phyloP scores from a whole-genome alignment of 345 rosid species.

The Zanthoxylum bungeanum region DNA sequence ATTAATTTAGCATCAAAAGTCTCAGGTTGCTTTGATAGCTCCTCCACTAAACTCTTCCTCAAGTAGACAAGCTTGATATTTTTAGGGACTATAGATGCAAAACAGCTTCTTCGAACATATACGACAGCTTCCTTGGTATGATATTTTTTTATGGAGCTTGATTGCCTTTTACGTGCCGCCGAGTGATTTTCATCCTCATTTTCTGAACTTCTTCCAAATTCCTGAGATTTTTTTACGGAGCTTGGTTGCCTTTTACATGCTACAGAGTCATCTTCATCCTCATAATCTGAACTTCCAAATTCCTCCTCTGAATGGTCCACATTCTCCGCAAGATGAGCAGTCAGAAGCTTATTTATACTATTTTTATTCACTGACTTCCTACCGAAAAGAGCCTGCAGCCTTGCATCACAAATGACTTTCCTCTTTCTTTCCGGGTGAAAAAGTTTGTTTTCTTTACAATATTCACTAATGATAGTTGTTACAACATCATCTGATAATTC shows the following conservation, averaged over 20 bases:
- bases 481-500: constrained; percentile 37
- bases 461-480: constrained; percentile 21
- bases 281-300: constrained; percentile 5
- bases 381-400: constrained; percentile 35
- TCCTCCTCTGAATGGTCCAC: constrained; percentile 29
- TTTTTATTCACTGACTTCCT: constrained; percentile 38
- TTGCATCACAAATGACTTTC: constrained; percentile 43
- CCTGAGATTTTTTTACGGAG: constrained; percentile 13
- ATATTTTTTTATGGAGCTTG: constrained; percentile 11
- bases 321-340: constrained; percentile 37
- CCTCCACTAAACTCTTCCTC: constrained; percentile 43
- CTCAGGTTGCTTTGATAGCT: constrained; percentile 39
- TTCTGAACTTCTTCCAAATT: constrained; percentile 1
- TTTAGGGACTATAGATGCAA: constrained; percentile 36
- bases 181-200: constrained; percentile 3
- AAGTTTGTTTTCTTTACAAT: constrained; percentile 37
- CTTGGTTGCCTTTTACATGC: constrained; percentile 13
- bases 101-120: constrained; percentile 20
- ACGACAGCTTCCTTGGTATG: constrained; percentile 22
- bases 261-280: neutral
- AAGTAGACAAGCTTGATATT: constrained; percentile 55
- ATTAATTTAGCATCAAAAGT: constrained; percentile 41
- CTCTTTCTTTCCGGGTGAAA: constrained; percentile 37
- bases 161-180: constrained; percentile 12
- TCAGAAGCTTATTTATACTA: constrained; percentile 28